Conservation (phyloP, 371 early-diverging fungal genomes). For the Batkoa obscura region DNA sequence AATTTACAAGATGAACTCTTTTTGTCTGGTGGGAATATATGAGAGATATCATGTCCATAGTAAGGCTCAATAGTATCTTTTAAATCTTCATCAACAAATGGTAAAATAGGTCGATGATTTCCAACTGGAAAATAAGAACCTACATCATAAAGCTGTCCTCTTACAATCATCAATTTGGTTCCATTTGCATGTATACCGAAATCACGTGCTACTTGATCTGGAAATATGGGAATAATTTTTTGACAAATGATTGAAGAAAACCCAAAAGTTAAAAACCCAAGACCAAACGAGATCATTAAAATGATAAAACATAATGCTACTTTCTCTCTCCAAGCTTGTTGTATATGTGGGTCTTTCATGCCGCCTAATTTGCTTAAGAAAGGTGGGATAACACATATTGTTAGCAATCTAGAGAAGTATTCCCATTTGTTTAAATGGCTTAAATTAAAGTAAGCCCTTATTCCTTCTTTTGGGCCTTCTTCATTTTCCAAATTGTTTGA, state of each 20-base stretch:
- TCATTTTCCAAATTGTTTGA: background rate
- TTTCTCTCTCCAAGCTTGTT: constrained; percentile 69
- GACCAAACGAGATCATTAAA: constrained; percentile 18
- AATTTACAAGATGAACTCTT: constrained; percentile 7
- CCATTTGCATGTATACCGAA: constrained; percentile 5
- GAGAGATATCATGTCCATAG: constrained; percentile 15
- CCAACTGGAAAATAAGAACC: constrained; percentile 11
- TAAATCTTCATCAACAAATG: constrained; percentile 7
- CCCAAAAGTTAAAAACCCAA: constrained; percentile 38
- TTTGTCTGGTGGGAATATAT: constrained; percentile 12
- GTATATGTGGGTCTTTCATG: constrained; percentile 23
- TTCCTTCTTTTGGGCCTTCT: background rate
- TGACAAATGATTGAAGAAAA: constrained; percentile 24
- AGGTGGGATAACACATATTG: constrained; percentile 12
- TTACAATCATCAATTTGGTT: constrained; percentile 11
- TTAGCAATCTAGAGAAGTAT: constrained; percentile 9
- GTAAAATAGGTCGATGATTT: constrained; percentile 11
- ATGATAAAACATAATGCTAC: constrained; percentile 52
- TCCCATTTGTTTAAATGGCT: constrained; percentile 11
- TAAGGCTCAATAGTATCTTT: constrained; percentile 8
- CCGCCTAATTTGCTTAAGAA: constrained; percentile 9
- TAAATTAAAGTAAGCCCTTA: background rate
- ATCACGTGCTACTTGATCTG: constrained; percentile 7
- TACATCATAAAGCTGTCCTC: constrained; percentile 16
- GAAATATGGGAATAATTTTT: constrained; percentile 8